A percentile compares a stretch with the other conserved stretches of the same genome.
These are phyloP conservation scores for Prunella vulgaris DNA, from an alignment of 257 asterid genomes.

Conservation along the genomic window DNA sequence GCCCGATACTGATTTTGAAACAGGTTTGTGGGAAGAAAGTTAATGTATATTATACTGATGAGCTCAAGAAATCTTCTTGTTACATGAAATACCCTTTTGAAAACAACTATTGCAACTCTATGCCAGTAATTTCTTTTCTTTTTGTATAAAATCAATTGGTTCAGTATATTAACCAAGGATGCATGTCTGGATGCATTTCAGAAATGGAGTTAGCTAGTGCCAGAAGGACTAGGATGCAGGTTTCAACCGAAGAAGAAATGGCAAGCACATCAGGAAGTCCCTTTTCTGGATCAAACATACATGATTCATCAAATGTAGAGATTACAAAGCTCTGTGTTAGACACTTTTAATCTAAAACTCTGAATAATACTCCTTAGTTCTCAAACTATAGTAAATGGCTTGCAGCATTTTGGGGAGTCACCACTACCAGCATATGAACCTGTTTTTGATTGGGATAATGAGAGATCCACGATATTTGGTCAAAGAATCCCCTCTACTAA, in stretches of 20 bases:
- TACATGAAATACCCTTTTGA: constrained; percentile 5
- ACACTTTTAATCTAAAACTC: constrained; percentile 7
- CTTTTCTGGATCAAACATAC: constrained; percentile 40
- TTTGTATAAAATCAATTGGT: neutral
- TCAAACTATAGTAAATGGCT: constrained; percentile 18
- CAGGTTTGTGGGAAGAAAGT: constrained; percentile 43
- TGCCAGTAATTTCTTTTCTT: neutral
- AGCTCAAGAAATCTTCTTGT: constrained; percentile 11
- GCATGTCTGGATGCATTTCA: constrained; percentile 29
- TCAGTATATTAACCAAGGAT: constrained; percentile 8
- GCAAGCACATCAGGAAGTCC: constrained; percentile 83
- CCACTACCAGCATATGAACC: constrained; percentile 97
- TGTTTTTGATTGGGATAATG: constrained; percentile 96
- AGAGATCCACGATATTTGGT: constrained; percentile 89
- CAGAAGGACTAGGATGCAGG: constrained; percentile 59
- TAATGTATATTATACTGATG: constrained; percentile 2
- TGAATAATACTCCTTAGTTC: constrained; percentile 4
- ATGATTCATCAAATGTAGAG: constrained; percentile 46
- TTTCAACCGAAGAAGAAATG: constrained; percentile 62
- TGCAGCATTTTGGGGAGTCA: constrained; percentile 98
- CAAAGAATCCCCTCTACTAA: constrained; percentile 83
- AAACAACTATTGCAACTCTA: constrained; percentile 8
- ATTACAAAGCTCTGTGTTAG: constrained; percentile 44
- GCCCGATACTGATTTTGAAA: constrained; percentile 94
- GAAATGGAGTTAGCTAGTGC: constrained; percentile 86